These are phyloP conservation scores for Phytophthora macrochlamydospora DNA, from an alignment of 352 stramenopile genomes.

Conservation along the genomic window DNA sequence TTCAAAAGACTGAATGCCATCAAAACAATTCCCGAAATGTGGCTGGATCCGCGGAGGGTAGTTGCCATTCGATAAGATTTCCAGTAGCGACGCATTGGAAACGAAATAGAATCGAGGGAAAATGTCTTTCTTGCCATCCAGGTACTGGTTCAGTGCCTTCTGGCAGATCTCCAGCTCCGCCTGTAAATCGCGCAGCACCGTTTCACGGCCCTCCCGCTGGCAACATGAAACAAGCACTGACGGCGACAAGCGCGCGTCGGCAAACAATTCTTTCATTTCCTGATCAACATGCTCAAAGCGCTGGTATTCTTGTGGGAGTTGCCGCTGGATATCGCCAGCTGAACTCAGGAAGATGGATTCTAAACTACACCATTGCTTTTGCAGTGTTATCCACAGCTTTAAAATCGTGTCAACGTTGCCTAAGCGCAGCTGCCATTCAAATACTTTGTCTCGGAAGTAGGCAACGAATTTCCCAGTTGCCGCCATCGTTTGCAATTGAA, in stretches of 20 bases:
- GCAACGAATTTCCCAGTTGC: slow-evolving; percentile 96
- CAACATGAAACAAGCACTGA: slow-evolving; percentile 77
- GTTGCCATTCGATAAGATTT: slow-evolving; percentile 96
- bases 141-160: slow-evolving; percentile 96
- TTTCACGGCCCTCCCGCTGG: slow-evolving; percentile 80
- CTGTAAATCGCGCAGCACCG: slow-evolving; percentile 82
- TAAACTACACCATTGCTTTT: slow-evolving; percentile 92
- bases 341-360: slow-evolving; percentile 95
- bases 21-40: slow-evolving; percentile 92
- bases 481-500: slow-evolving; percentile 96
- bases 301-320: slow-evolving; percentile 92
- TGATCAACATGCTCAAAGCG: slow-evolving; percentile 89
- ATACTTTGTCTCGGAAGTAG: slow-evolving; percentile 96
- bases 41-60: slow-evolving; percentile 83
- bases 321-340: slow-evolving; percentile 91
- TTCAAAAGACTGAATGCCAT: slow-evolving; percentile 86
- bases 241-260: slow-evolving; percentile 65
- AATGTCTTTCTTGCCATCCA: slow-evolving; percentile 97
- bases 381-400: slow-evolving; percentile 93
- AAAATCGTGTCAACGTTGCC: slow-evolving; percentile 93
- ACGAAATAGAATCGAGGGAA: slow-evolving; percentile 98
- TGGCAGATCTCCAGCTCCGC: slow-evolving; percentile 95
- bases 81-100: slow-evolving; percentile 93
- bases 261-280: slow-evolving; percentile 83
- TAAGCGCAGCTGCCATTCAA: slow-evolving; percentile 93